phyloP scores from a whole-genome alignment of 1,284 basidiomycete genomes.

The Rhodotorula glutinis region DNA sequence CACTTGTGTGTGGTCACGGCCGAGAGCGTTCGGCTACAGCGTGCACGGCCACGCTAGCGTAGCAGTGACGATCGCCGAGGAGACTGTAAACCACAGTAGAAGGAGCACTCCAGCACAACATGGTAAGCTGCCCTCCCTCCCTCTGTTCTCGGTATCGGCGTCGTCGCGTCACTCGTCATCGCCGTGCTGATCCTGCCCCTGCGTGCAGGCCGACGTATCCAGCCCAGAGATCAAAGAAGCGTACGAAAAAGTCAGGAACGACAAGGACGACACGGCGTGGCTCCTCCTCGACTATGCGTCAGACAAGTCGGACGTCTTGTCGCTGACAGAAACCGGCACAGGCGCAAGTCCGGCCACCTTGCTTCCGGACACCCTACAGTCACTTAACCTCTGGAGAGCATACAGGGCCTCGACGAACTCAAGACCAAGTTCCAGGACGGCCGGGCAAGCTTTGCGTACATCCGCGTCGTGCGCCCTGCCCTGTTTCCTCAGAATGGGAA shows the following conservation, averaged over 20 bases:
- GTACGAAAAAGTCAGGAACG: conserved; percentile 37
- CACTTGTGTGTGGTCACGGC: no score
- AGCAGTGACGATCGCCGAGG: no score
- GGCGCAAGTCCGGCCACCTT: conserved; percentile 14
- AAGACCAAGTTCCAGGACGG: conserved; percentile 25
- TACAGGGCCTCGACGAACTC: conserved; percentile 34
- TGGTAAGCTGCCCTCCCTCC: no score
- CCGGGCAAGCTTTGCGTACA: conserved; percentile 34
- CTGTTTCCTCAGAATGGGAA: not conserved
- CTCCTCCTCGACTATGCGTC: conserved; percentile 34
- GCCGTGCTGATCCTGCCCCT: no score
- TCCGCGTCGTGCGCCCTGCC: conserved; percentile 21
- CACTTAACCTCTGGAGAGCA: no score
- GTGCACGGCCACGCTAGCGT: no score
- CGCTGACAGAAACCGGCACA: conserved; percentile 25
- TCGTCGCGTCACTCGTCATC: no score
- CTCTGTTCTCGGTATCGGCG: no score
- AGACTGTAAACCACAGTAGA: no score
- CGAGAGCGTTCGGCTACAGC: no score
- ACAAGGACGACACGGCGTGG: conserved; percentile 37
- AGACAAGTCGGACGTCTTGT: conserved; percentile 22
- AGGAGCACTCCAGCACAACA: no score
- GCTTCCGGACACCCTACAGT: not conserved
- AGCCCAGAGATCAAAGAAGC: conserved; percentile 22
- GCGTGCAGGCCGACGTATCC: conserved; percentile 35